A percentile compares a stretch with the other conserved stretches of the same genome.
Evolutionary conservation across 257 asterid species (phyloP).

Genomic region (Solanum medicagineum): DNA sequence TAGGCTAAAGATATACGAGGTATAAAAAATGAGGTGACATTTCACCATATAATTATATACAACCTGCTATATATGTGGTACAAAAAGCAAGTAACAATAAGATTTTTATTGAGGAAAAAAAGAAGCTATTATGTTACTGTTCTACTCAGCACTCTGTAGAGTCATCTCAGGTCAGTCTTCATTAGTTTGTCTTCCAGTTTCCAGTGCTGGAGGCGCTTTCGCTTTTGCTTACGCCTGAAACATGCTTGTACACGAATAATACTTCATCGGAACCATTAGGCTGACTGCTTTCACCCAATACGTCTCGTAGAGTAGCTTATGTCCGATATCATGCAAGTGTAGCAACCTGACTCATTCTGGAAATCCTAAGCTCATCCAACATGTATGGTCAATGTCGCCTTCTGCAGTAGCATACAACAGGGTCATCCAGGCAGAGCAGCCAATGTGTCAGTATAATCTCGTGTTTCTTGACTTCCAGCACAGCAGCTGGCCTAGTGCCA

Average conservation of each 20-base stretch:
- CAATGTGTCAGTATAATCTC: not conserved
- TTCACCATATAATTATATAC: not conserved
- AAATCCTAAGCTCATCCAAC: not conserved
- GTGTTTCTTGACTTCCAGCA: not conserved
- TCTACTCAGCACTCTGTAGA: not conserved
- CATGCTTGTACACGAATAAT: not conserved
- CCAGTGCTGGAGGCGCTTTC: not conserved
- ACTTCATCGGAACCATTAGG: not conserved
- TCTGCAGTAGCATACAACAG: not conserved
- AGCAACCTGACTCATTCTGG: not conserved
- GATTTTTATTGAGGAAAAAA: not conserved
- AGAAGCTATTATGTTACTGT: not conserved
- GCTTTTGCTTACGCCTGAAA: not conserved
- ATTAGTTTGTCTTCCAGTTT: not conserved
- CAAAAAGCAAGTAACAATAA: not conserved
- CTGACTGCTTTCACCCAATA: not conserved
- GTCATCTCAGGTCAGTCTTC: not conserved
- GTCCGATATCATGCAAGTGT: not conserved
- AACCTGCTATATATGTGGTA: constrained; percentile 17
- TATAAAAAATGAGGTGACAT: not conserved
- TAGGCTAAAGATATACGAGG: not conserved
- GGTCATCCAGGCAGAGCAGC: not conserved
- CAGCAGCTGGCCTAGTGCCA: not conserved
- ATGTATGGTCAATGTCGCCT: not conserved
- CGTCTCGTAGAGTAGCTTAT: not conserved